Conservation (phyloP, 345 rosid genomes). For the Iberis pinnata region DNA sequence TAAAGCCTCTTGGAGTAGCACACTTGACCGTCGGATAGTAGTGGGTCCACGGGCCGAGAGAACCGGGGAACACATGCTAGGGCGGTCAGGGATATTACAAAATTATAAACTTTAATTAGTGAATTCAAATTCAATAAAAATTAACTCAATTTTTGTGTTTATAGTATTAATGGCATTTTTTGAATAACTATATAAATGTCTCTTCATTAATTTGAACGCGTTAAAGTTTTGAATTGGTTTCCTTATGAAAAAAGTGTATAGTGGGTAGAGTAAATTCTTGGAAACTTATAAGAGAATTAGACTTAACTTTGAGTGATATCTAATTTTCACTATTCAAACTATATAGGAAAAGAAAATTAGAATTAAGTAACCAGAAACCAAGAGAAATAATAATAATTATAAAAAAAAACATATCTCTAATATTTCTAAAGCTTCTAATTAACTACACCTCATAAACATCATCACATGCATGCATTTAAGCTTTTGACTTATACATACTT, state of each 20-base stretch:
- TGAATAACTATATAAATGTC: background rate
- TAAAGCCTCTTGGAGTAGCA: too few species aligned
- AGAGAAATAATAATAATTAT: background rate
- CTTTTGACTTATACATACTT: constrained; percentile 32
- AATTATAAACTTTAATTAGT: too few species aligned
- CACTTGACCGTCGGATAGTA: too few species aligned
- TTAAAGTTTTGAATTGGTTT: constrained; percentile 8
- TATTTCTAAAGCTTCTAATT: constrained; percentile 16
- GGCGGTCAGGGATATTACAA: too few species aligned
- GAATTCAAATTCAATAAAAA: too few species aligned
- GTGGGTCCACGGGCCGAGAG: too few species aligned
- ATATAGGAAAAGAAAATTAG: constrained; percentile 8
- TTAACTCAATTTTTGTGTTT: too few species aligned
- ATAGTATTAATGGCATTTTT: too few species aligned
- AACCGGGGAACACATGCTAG: too few species aligned
- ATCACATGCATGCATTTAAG: constrained; percentile 35
- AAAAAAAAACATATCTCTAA: constrained; percentile 18
- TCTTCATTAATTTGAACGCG: constrained; percentile 13
- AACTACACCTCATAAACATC: constrained; percentile 20
- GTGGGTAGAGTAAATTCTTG: constrained; percentile 3
- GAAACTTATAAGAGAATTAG: background rate
- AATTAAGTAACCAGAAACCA: constrained; percentile 7
- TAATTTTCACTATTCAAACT: constrained; percentile 29
- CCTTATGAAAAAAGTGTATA: background rate
- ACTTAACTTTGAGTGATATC: constrained; percentile 10